These are phyloP conservation scores for Candida verbasci DNA, from an alignment of 805 yeast species.

Conservation along the genomic window DNA sequence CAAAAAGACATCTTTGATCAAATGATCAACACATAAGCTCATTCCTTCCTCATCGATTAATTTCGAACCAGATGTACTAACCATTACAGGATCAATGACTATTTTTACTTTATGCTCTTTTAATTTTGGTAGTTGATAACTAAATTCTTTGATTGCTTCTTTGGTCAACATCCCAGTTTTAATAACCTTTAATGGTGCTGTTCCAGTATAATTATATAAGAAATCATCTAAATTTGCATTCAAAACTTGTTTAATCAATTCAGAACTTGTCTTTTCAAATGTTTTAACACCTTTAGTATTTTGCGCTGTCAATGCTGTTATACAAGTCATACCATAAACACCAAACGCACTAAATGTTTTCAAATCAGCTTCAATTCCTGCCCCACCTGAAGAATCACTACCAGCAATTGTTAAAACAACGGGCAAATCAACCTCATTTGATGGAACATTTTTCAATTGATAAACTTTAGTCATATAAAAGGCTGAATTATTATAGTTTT, in stretches of 20 bases:
- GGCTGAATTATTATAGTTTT: no score
- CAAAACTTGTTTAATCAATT: conserved; percentile 45
- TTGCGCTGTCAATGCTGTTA: conserved; percentile 78
- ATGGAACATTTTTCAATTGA: conserved; percentile 3
- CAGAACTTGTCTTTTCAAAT: conserved; percentile 39
- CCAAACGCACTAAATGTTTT: conserved; percentile 73
- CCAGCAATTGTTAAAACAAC: conserved; percentile 52
- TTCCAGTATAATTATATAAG: conserved; percentile 22
- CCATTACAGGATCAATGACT: conserved; percentile 81
- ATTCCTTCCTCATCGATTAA: conserved; percentile 49
- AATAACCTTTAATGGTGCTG: conserved; percentile 49
- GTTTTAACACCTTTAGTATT: conserved; percentile 51
- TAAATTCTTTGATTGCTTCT: conserved; percentile 48
- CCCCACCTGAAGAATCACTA: conserved; percentile 85
- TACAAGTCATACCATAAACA: conserved; percentile 73
- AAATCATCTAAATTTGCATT: conserved; percentile 57
- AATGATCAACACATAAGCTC: conserved; percentile 32
- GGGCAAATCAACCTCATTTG: conserved; percentile 9
- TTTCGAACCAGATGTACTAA: conserved; percentile 70
- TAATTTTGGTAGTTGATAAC: conserved; percentile 28
- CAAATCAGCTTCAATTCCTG: conserved; percentile 86
- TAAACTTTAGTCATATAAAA: conserved; percentile 2
- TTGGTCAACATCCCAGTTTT: conserved; percentile 76
- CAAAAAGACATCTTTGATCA: conserved; percentile 53
- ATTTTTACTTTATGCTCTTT: conserved; percentile 27